Conservation (phyloP, 306 rosid genomes). For the Cucurbita ficifolia region DNA sequence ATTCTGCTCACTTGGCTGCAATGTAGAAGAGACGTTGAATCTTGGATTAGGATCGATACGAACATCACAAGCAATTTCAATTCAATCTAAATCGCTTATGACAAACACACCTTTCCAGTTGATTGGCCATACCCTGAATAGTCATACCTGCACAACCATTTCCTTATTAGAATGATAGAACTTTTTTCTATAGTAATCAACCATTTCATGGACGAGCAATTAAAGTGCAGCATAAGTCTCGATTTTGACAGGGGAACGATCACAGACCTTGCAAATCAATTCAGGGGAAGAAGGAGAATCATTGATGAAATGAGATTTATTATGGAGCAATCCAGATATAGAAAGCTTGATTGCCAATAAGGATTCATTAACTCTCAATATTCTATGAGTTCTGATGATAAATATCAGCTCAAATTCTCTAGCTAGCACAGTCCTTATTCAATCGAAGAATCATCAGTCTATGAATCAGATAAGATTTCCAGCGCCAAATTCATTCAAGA, state of each 20-base stretch:
- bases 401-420: neutral
- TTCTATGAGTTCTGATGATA: neutral
- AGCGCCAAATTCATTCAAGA: neutral
- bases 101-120: conserved; percentile 76
- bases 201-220: neutral
- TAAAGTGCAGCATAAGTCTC: neutral
- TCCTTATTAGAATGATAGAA: conserved; percentile 4
- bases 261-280: neutral
- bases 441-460: neutral
- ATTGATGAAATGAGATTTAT: conserved; percentile 1
- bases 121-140: conserved; percentile 94
- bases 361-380: neutral
- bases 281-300: neutral
- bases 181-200: neutral
- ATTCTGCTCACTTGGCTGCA: conserved; percentile 93
- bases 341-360: neutral
- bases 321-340: neutral
- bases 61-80: neutral
- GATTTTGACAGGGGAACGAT: neutral
- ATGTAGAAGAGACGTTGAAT: conserved; percentile 12
- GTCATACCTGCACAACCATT: conserved; percentile 59
- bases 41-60: neutral
- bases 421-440: neutral
- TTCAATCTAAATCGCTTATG: conserved; percentile 2
- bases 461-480: neutral